Percentiles rank a stretch among this genome's conserved stretches.
phyloP scores from a whole-genome alignment of 805 yeast species.

The Myxozyma vanderwaltii region DNA sequence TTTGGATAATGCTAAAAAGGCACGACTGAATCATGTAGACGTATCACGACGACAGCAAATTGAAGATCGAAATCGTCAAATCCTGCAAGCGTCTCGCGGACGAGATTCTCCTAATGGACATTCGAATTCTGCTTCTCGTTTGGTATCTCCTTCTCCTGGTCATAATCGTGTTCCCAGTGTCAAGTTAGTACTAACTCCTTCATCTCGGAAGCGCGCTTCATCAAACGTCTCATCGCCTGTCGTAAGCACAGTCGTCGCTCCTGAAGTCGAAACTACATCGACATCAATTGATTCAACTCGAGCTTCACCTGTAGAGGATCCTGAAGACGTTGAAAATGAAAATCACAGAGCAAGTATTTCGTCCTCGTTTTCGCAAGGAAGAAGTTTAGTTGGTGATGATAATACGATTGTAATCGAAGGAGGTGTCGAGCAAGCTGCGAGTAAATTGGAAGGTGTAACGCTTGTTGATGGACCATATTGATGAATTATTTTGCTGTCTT shows the following conservation, averaged over 20 bases:
- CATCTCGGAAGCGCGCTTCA: constrained; percentile 2
- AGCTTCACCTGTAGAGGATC: too few relatives aligned
- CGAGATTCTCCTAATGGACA: constrained; percentile 8
- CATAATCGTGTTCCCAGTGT: constrained; percentile 5
- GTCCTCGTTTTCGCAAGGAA: constrained; percentile 6
- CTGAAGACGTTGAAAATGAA: neutral
- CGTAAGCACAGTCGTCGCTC: neutral
- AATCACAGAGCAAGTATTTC: constrained; percentile 2
- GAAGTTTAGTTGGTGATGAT: constrained; percentile 18
- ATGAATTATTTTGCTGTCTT: neutral
- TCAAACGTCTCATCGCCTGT: neutral
- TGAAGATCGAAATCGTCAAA: constrained; percentile 18
- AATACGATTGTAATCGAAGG: neutral
- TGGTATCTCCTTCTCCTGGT: neutral
- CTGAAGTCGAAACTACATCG: neutral
- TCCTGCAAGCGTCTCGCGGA: constrained; percentile 9
- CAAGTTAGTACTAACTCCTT: constrained; percentile 11
- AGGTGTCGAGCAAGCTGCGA: neutral
- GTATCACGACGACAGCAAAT: constrained; percentile 10
- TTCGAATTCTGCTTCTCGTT: neutral
- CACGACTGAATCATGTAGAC: constrained; percentile 5
- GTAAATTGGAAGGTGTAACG: constrained; percentile 19
- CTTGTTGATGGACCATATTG: constrained; percentile 25
- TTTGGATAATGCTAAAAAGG: neutral
- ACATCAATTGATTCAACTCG: too few relatives aligned